Base-by-base conservation (phyloP, 768 basidiomycete genomes). In the Tylopilus sp. region DNA sequence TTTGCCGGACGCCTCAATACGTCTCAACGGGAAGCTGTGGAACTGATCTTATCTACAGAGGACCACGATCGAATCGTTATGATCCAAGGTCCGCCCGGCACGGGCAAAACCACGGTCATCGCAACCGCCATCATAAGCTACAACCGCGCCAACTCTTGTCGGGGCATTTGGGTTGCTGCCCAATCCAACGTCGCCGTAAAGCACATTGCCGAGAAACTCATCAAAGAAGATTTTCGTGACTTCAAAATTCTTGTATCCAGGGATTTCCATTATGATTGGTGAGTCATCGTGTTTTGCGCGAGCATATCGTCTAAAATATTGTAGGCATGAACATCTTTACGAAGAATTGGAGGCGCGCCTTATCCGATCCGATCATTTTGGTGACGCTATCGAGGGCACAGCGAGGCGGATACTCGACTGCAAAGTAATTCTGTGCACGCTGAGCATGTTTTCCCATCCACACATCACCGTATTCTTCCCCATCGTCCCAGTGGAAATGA, bases 161-260 rank as follows among this genome's bases (percentile, higher is more conserved):
- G 43, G 25, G 46, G 58, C 11, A 60, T 76, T 11, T 79, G 75
- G 72, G 56, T 80, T 26, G 63, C 73, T 22, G 77, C 78, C 0
- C 79, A 79, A 21, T 78, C 78, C 1, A 80, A 79, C 36, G 75
- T 79, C 28, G 78, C 75, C 0, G 78, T 79, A n/a, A 80, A 80
- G 58, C 79, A 79, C 50, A 78, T 79, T 17, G 77, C 77, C 0
- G 75, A 78, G 54, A 79, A 74, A 43, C 64, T 79, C 12, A 53
- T 66, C 24, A 61, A 65, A 6, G 55, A 61, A 16, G 60, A 42
- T 0, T 72, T 77, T 54, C 7, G 29, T 7, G 52, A 65, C 9
- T 79, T 77, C 52, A 74, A 55, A 45, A 45, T 79, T 1, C 50
- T 79, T 17, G 75, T 80, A 7, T 78, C 78, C 14, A 66, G 63